Base-by-base conservation (phyloP, 768 basidiomycete genomes). In the Suillus bovinus region DNA sequence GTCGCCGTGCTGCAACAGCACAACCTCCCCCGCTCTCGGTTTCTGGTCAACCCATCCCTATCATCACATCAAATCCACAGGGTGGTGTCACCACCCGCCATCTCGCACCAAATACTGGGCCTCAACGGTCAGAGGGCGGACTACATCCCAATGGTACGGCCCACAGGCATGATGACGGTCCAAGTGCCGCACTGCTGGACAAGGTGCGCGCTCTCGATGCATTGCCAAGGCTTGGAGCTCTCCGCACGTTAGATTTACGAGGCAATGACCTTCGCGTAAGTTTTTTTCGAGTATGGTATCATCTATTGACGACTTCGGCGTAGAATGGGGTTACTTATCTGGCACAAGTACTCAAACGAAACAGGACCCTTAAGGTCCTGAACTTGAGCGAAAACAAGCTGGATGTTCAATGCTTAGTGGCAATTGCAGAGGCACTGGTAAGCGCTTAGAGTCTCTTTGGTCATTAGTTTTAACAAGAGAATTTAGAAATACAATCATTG, bases 361-460 rank as follows among this genome's bases (percentile, higher is more conserved):
- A 99, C 74, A 81, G 95, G 49, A 98, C 96, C 4, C 80, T 99
- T 49, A 97, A 96, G 75, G 89, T 98, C 6, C 81, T 98, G 29
- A 99, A 98, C 73, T 77, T 99, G 58, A 90, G 91, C 69, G 96
- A 99, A 73, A 99, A 99, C 74, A 94, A 91, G 72, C 84, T 99
- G 6, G 96, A 96, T 61, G 84, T 91, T 1, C 78, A 82, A 10
- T 93, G 93, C 59, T 79, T 99, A 11, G 85, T 89, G 2, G 78
- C 82, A 0, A 81, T 99, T 16, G 95, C 94, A 0, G 96, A 99
- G 74, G 91, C 95, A 1, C 74, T 99, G 72, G 94, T 96, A 61
- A 67, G 88, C 20, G 14, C 53, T 44, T 22, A 7, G 42, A n/a
- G 44, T 50, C 22, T 49, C 17, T 38, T 11, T 50, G 24, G 50